These are phyloP conservation scores for Thymus quinquecostatus DNA, from an alignment of 257 asterid genomes.

Conservation along the genomic window DNA sequence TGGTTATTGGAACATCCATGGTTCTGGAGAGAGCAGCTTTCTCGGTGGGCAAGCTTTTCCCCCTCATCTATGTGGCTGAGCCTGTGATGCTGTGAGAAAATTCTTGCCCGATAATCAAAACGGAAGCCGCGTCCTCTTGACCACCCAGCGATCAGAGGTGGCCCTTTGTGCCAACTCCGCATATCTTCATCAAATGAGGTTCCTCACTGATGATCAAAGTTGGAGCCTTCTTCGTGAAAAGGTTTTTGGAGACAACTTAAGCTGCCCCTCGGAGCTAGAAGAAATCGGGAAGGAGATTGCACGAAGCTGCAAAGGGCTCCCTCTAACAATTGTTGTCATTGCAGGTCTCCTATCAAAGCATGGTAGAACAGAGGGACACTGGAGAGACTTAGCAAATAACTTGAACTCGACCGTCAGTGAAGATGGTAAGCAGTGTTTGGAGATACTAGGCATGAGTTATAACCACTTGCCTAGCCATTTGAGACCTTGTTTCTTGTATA, in stretches of 20 bases:
- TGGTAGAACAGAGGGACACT: background rate
- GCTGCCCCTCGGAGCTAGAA: background rate
- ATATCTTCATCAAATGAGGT: background rate
- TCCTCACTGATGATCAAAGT: conserved; percentile 1
- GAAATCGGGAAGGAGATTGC: conserved; percentile 28
- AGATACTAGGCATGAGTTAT: conserved; percentile 29
- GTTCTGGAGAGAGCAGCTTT: no score
- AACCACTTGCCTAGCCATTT: conserved; percentile 25
- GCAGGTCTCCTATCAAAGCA: background rate
- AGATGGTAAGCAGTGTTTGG: background rate
- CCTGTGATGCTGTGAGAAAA: background rate
- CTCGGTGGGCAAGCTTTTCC: no score
- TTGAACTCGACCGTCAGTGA: background rate
- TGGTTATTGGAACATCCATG: no score
- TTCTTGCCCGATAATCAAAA: conserved; percentile 14
- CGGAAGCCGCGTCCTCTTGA: conserved; percentile 34
- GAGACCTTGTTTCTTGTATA: conserved; percentile 26
- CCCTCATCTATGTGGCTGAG: background rate
- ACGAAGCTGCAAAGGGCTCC: conserved; percentile 32
- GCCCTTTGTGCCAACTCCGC: background rate
- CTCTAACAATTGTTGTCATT: conserved; percentile 17
- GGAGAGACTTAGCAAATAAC: background rate
- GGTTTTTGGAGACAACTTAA: conserved; percentile 10
- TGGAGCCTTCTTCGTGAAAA: conserved; percentile 21
- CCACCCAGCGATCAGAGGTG: conserved; percentile 14